These are phyloP conservation scores for Butyriboletus loyo DNA, from an alignment of 768 basidiomycete genomes.

Conservation along the genomic window DNA sequence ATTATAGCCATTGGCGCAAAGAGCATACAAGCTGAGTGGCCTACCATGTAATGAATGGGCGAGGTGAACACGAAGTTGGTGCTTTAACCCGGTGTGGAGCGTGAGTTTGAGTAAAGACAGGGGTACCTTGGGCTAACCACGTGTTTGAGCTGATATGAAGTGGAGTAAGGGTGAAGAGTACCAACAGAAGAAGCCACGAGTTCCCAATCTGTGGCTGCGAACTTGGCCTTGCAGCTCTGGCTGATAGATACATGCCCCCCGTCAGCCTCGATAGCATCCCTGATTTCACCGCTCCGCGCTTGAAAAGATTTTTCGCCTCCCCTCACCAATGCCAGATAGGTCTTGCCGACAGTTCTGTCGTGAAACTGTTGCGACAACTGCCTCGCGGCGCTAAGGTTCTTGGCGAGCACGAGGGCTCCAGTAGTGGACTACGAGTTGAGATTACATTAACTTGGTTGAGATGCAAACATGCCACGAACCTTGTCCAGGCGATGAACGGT, in stretches of 20 bases:
- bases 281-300: slow-evolving; percentile 40
- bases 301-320: slow-evolving; percentile 48
- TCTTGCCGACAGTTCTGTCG: slow-evolving; percentile 46
- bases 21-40: slow-evolving; percentile 9
- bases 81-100: slow-evolving; percentile 63
- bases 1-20: neutral
- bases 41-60: slow-evolving; percentile 49
- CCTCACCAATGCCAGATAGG: slow-evolving; percentile 63
- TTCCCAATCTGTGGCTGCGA: slow-evolving; percentile 51
- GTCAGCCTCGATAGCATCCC: slow-evolving; percentile 38
- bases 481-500: slow-evolving; percentile 68
- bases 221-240: slow-evolving; percentile 29
- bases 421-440: slow-evolving; percentile 50
- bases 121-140: slow-evolving; percentile 38
- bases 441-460: neutral
- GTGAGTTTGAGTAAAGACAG: slow-evolving; percentile 55
- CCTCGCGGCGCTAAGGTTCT: slow-evolving; percentile 40
- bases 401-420: slow-evolving; percentile 57
- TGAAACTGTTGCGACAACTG: slow-evolving; percentile 57
- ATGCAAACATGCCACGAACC: slow-evolving; percentile 31
- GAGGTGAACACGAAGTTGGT: slow-evolving; percentile 68
- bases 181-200: slow-evolving; percentile 57
- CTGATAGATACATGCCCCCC: slow-evolving; percentile 42
- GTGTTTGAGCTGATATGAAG: slow-evolving; percentile 27
- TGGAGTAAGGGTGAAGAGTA: slow-evolving; percentile 12